Conservation (phyloP, 2,329 filamentous ascomycete genomes). For the Dactylellina leptospora region DNA sequence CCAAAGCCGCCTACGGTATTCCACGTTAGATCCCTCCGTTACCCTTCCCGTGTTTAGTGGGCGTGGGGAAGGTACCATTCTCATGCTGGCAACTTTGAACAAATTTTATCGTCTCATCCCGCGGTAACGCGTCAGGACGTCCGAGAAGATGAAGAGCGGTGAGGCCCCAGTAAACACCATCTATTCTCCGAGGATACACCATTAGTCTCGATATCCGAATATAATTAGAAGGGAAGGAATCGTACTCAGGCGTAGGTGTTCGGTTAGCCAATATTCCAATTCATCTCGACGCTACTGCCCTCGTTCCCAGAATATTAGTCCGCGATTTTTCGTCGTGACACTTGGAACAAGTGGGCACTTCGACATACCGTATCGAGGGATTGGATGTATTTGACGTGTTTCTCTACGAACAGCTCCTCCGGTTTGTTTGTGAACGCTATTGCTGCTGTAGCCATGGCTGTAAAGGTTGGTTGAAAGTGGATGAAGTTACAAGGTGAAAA, state of each 20-base stretch:
- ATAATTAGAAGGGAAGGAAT: neutral
- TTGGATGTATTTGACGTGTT: constrained; percentile 92
- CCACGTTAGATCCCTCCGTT: too few species aligned
- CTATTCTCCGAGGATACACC: constrained; percentile 17
- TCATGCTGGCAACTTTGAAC: constrained; percentile 93
- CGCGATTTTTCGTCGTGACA: constrained; percentile 7
- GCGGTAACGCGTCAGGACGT: constrained; percentile 80
- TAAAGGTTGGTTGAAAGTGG: neutral
- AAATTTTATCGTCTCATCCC: constrained; percentile 83
- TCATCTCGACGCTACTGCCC: constrained; percentile 74
- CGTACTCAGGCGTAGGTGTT: constrained; percentile 83
- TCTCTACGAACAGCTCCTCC: constrained; percentile 61
- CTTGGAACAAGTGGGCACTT: too few species aligned
- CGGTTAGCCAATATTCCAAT: constrained; percentile 96
- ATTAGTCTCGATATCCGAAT: neutral
- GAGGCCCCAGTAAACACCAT: constrained; percentile 95
- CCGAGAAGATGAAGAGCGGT: constrained; percentile 86
- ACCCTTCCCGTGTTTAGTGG: neutral
- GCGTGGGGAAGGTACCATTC: constrained; percentile 65
- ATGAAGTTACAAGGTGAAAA: neutral
- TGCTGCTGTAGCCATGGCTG: constrained; percentile 15
- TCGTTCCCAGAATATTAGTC: constrained; percentile 20
- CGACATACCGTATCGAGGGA: constrained; percentile 80
- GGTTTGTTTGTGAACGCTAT: constrained; percentile 43
- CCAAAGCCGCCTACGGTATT: constrained; percentile 73